A percentile compares a stretch with the other conserved stretches of the same genome.
Evolutionary conservation across 2,329 filamentous ascomycete species (phyloP).

Genomic region (Mycosphaerella sp.): DNA sequence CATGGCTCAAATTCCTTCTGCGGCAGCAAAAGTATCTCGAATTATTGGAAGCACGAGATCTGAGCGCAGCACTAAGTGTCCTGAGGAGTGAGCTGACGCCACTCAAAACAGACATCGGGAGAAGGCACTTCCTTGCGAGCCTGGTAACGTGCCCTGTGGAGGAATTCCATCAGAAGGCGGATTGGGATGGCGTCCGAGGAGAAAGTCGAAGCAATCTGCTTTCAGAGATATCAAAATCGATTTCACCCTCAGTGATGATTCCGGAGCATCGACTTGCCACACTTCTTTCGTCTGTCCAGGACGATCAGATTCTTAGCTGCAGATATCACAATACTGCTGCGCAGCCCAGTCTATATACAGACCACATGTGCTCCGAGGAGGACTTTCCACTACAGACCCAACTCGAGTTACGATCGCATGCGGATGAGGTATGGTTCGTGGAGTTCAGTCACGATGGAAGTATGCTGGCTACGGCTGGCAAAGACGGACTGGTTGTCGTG

Average conservation of each 20-base stretch:
- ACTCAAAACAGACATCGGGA: slow-evolving; percentile 68
- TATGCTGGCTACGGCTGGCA: slow-evolving; percentile 74
- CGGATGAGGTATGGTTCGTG: slow-evolving; percentile 85
- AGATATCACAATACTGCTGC: slow-evolving; percentile 77
- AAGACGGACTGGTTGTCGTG: slow-evolving; percentile 67
- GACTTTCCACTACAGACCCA: slow-evolving; percentile 71
- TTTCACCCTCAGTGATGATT: slow-evolving; percentile 95
- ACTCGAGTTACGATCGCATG: slow-evolving; percentile 64
- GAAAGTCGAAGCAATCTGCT: slow-evolving; percentile 68
- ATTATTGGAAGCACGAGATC: slow-evolving; percentile 70
- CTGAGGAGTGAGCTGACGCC: slow-evolving; percentile 83
- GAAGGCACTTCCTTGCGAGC: slow-evolving; percentile 69
- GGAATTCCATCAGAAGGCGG: slow-evolving; percentile 67
- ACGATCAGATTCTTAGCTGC: slow-evolving; percentile 74
- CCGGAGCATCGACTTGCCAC: slow-evolving; percentile 81
- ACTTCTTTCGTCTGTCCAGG: slow-evolving; percentile 76
- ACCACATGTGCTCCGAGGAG: slow-evolving; percentile 74
- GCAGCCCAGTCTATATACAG: slow-evolving; percentile 78
- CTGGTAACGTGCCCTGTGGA: slow-evolving; percentile 82
- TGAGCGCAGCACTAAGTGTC: slow-evolving; percentile 69
- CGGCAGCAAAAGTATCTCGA: slow-evolving; percentile 94
- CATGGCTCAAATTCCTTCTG: slow-evolving; percentile 79
- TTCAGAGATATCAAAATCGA: slow-evolving; percentile 77
- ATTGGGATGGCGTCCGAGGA: slow-evolving; percentile 77
- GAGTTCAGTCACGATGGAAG: slow-evolving; percentile 84